These are phyloP conservation scores for Candida odintsovae DNA, from an alignment of 805 yeast species.

Conservation along the genomic window DNA sequence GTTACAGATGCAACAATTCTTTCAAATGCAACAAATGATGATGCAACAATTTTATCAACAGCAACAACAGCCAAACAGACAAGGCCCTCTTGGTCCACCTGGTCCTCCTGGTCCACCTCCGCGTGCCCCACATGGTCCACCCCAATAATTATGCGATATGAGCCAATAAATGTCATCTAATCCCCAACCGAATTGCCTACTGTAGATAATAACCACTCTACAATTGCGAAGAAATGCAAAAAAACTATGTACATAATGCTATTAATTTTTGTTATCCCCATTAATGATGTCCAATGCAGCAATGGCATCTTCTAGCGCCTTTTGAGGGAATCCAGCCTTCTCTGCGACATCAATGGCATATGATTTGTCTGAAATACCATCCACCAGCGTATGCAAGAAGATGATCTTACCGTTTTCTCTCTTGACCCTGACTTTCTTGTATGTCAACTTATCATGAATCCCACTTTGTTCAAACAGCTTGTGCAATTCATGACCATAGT, in stretches of 20 bases:
- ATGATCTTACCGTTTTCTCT: constrained; percentile 54
- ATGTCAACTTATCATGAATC: constrained; percentile 65
- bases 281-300: constrained; percentile 42
- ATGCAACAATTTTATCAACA: constrained; percentile 20
- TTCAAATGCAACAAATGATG: constrained; percentile 24
- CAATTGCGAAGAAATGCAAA: neutral
- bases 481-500: constrained; percentile 84
- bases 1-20: constrained; percentile 26
- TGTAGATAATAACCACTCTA: neutral
- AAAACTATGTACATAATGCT: neutral
- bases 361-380: constrained; percentile 88
- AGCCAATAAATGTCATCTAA: constrained; percentile 46
- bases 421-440: constrained; percentile 41
- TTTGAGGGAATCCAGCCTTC: constrained; percentile 82
- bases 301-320: constrained; percentile 77
- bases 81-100: neutral
- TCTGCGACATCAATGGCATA: constrained; percentile 98
- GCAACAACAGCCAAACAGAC: constrained; percentile 4
- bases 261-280: neutral
- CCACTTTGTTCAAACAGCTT: constrained; percentile 55
- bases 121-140: neutral
- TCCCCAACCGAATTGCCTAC: constrained; percentile 22
- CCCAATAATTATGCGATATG: neutral
- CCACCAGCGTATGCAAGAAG: constrained; percentile 78
- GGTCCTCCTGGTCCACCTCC: neutral